Evolutionary conservation across 176 grass and related monocot genomes (phyloP), one percentile per base, ranked within the genome.

Genomic region (Tillandsia fasciculata): DNA sequence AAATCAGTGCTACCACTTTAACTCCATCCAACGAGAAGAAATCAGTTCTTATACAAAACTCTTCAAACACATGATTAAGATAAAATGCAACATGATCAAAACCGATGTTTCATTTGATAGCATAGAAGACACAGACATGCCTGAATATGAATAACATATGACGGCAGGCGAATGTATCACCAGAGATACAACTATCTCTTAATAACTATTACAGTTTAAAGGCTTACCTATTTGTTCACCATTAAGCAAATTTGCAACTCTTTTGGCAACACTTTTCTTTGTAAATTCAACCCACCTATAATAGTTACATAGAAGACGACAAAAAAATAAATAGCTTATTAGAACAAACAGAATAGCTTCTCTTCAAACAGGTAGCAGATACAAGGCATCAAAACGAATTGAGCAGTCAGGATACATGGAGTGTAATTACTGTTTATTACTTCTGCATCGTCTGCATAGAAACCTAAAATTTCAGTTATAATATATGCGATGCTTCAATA

Each of bases 231-330:
- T 97, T 71, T 97, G 89, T 90, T 97, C 88, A 72, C 90, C 87
- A 48, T 92, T 97, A 71, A 97, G 89, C 63, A 97, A 49, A 81
- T 85, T 90, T 53, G 81, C 84, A 74, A 97, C 89, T 76, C 79
- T 92, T 75, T 92, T 97, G 50, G 93, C 93, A 69, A 83, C 79
- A 51, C 74, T 90, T 87, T 76, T 97, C 79, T 92, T 97, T 10
- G 82, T 51, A 81, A 92, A 97, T 65, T 97, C 93, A 69, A 97
- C 85, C 93, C 93, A 97, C 73, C 93, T 92, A 79, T 12, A 91
- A 66, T 72, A 9, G 75, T 78, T 28, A 69, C n/a, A 67, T 7
- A 76, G 23, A 67, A 82, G 7, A 69, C 68, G 80, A 76, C 7
- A 52, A 2, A 61, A 18, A 70, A 1, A 53, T 59, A 12, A 15